Base-by-base conservation (phyloP, 495 filamentous ascomycete species). In the Neurospora tetrasperma region DNA sequence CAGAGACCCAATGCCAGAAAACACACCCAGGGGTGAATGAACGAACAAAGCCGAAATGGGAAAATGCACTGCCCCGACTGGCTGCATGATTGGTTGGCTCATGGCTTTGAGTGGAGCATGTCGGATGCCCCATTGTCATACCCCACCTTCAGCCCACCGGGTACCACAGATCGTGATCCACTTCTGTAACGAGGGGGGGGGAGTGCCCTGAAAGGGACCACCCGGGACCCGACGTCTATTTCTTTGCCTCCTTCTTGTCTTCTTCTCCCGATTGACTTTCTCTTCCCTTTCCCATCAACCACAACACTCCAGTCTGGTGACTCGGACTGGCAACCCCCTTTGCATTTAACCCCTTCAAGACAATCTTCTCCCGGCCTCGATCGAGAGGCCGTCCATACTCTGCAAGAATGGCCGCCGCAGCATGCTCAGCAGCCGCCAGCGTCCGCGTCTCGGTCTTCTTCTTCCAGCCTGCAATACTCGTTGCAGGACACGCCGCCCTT, bases 321-420 rank as follows among this genome's bases (percentile, higher is more conserved):
- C 54, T 66, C 54, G 54, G 54, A 66, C 54, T 35, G 54, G 54
- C 54, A 66, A 31, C 12, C 9, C 69, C 31, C 9, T 62, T 38
- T 41, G 40, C 16, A 44, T 39, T 70, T 38, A 31, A 42, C 31
- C 35, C 40, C 41, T n/a, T 44, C 14, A 18, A 38, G 54, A 66
- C 54, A 66, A 66, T 31, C 54, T 16, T 66, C 54, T 66, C 54
- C 54, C 66, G 75, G 74, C 75, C 75, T 77, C 75, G 66, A 20
- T 27, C 59, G 23, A 73, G 77, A 79, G 77, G 77, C 77, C 77
- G 70, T 41, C 42, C 2, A 4, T 69, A 77, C 70, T 71, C 73
- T 79, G 77, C 77, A 75, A 77, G 74, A 75, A 79, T 79, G 77
- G 77, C 40, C 69, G 71, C 71, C 70, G 76, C 72, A 70, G 71